These are phyloP conservation scores for Curvularia sp. DNA, from an alignment of 2,329 filamentous ascomycete species.

Conservation along the genomic window DNA sequence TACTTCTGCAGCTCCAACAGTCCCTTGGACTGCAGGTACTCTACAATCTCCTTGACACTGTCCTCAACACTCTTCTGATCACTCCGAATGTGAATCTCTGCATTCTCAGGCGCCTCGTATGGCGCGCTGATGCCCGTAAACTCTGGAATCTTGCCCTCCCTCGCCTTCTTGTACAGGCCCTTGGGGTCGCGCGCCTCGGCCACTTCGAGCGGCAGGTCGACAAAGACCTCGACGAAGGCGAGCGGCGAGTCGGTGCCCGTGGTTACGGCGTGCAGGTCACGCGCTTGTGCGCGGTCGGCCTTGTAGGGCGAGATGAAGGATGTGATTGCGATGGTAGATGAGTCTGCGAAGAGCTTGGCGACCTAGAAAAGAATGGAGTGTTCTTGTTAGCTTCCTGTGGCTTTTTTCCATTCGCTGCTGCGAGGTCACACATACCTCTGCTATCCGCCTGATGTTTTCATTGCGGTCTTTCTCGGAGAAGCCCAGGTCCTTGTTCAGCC, in stretches of 20 bases:
- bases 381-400: background rate
- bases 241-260: conserved; percentile 66
- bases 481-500: conserved; percentile 95
- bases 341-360: conserved; percentile 95
- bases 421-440: conserved; percentile 63
- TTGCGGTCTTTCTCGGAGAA: conserved; percentile 93
- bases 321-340: conserved; percentile 84
- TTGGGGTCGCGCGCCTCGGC: conserved; percentile 97
- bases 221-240: conserved; percentile 91
- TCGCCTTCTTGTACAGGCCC: conserved; percentile 96
- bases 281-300: conserved; percentile 82
- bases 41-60: conserved; percentile 82
- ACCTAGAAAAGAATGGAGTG: conserved; percentile 61
- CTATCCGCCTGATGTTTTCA: conserved; percentile 97
- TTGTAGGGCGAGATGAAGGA: conserved; percentile 97
- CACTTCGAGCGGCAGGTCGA: conserved; percentile 89
- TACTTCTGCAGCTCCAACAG: conserved; percentile 55
- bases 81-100: conserved; percentile 88
- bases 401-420: background rate
- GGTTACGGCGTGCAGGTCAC: conserved; percentile 75
- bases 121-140: conserved; percentile 96
- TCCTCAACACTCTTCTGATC: conserved; percentile 86
- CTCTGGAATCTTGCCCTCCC: conserved; percentile 92
- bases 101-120: conserved; percentile 85
- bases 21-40: conserved; percentile 76